Conservation (phyloP, 345 rosid genomes). For the Melaleuca alternifolia region DNA sequence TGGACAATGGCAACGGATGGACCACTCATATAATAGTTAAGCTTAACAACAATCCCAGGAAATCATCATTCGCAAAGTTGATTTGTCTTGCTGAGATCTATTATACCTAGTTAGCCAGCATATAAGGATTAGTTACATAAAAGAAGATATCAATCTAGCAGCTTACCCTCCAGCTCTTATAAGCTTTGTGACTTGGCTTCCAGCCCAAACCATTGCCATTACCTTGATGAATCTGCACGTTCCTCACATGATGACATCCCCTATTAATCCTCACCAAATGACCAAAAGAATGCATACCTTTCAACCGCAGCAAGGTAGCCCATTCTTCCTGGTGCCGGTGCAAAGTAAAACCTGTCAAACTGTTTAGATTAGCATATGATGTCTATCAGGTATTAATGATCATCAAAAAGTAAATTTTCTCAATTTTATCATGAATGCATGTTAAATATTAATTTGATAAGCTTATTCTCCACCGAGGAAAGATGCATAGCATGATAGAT, state of each 20-base stretch:
- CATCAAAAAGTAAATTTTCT: not conserved
- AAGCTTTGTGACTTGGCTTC: slow-evolving; percentile 92
- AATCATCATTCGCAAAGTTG: not conserved
- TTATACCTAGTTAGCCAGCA: not conserved
- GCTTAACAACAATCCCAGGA: not conserved
- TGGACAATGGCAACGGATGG: not conserved
- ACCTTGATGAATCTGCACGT: slow-evolving; percentile 70
- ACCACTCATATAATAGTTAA: not conserved
- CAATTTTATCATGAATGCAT: not conserved
- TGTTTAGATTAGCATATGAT: not conserved
- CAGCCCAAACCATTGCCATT: slow-evolving; percentile 98
- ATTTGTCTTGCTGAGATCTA: not conserved
- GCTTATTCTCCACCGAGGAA: not conserved
- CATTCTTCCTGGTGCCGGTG: slow-evolving; percentile 75
- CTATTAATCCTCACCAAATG: not conserved
- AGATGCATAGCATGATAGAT: not conserved
- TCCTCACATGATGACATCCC: not conserved
- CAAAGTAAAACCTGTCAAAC: slow-evolving; percentile 65
- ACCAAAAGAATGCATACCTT: slow-evolving; percentile 32
- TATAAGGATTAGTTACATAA: not conserved
- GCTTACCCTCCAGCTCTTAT: slow-evolving; percentile 82
- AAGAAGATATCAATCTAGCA: slow-evolving; percentile 2
- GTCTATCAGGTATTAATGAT: not conserved
- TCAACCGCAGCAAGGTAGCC: slow-evolving; percentile 70
- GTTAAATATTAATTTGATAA: not conserved